Evolutionary conservation across 768 basidiomycete genomes (phyloP).

Genomic region (Podaxis pistillaris): DNA sequence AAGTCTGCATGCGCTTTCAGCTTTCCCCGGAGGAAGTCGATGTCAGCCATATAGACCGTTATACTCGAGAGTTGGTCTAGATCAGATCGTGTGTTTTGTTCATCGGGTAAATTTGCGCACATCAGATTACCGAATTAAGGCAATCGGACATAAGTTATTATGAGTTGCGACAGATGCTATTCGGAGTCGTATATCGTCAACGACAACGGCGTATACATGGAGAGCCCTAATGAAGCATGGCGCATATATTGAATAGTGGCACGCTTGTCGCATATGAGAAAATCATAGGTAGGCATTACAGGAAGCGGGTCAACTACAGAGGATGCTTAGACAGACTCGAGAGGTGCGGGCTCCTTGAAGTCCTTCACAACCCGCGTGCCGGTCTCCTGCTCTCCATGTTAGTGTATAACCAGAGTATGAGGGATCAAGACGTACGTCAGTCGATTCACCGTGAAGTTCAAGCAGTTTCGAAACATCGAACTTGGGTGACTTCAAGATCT

Average conservation of each 20-base stretch:
- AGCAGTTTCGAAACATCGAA: slow-evolving; percentile 94
- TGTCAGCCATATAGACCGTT: slow-evolving; percentile 63
- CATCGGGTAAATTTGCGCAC: neutral
- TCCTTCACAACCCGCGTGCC: slow-evolving; percentile 93
- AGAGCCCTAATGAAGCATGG: slow-evolving; percentile 15
- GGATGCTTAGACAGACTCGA: slow-evolving; percentile 78
- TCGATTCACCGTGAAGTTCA: slow-evolving; percentile 94
- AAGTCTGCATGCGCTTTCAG: slow-evolving; percentile 72
- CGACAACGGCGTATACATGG: neutral
- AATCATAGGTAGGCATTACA: slow-evolving; percentile 28
- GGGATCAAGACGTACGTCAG: slow-evolving; percentile 64
- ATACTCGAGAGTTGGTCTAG: neutral
- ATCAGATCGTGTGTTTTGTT: neutral
- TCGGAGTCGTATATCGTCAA: neutral
- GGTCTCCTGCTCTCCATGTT: slow-evolving; percentile 63
- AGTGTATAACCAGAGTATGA: slow-evolving; percentile 12
- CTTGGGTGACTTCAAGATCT: slow-evolving; percentile 98
- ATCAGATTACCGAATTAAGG: neutral
- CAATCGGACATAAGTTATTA: neutral
- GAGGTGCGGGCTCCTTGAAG: slow-evolving; percentile 97
- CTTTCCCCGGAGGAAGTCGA: slow-evolving; percentile 63
- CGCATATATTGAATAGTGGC: slow-evolving; percentile 24
- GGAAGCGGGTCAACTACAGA: slow-evolving; percentile 32
- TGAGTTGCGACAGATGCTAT: neutral
- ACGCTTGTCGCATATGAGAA: slow-evolving; percentile 20